phyloP scores from a whole-genome alignment of 2,329 filamentous ascomycete species.

The Cordyceps militaris region DNA sequence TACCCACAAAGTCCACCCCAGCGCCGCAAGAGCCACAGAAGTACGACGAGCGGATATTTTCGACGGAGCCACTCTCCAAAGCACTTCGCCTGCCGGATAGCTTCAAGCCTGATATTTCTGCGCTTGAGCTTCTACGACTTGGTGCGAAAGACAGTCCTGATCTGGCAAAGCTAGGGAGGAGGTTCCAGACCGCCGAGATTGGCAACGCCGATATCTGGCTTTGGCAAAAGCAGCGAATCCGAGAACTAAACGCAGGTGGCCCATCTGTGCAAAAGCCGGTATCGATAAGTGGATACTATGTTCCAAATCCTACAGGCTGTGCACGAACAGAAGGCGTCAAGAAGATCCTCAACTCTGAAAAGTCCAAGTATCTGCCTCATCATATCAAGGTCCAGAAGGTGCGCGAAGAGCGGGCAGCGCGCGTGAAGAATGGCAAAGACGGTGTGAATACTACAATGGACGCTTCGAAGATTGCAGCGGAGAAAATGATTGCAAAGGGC shows the following conservation, averaged over 20 bases:
- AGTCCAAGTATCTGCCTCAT: constrained; percentile 96
- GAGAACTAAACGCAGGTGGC: constrained; percentile 43
- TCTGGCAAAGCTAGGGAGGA: constrained; percentile 40
- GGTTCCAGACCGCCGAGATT: constrained; percentile 36
- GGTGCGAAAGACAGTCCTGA: constrained; percentile 42
- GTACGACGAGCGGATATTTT: constrained; percentile 41
- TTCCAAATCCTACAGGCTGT: constrained; percentile 75
- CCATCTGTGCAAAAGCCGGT: constrained; percentile 27
- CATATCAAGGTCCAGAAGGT: constrained; percentile 93
- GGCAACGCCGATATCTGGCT: constrained; percentile 48
- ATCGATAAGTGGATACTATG: constrained; percentile 62
- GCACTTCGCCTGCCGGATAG: constrained; percentile 39
- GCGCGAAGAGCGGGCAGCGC: constrained; percentile 83
- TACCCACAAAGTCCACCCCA: constrained; percentile 23
- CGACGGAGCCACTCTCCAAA: constrained; percentile 36
- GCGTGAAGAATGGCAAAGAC: constrained; percentile 61
- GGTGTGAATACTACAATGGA: constrained; percentile 58
- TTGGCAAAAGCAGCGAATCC: constrained; percentile 49
- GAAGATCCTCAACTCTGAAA: constrained; percentile 94
- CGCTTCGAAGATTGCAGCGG: constrained; percentile 64
- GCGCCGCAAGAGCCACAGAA: constrained; percentile 27
- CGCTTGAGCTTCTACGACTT: constrained; percentile 38
- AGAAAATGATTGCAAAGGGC: constrained; percentile 77
- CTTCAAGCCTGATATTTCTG: constrained; percentile 39
- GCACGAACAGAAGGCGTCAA: constrained; percentile 90